phyloP scores from a whole-genome alignment of 2,329 filamentous ascomycete species.

The Pyrenophora seminiperda region DNA sequence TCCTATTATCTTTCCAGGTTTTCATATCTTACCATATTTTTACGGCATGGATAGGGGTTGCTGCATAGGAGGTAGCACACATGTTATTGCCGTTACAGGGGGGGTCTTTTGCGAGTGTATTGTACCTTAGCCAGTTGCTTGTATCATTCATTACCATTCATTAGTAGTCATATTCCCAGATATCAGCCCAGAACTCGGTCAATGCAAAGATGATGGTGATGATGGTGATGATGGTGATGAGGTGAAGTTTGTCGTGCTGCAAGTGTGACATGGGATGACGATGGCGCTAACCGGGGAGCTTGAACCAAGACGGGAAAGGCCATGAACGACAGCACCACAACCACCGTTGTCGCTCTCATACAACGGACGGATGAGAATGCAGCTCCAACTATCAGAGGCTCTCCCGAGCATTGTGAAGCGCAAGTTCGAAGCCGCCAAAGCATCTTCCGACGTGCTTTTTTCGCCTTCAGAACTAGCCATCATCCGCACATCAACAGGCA shows the following conservation, averaged over 20 bases:
- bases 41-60: no score
- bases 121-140: no score
- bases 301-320: neutral
- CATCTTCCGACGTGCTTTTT: slow-evolving; percentile 44
- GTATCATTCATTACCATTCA: no score
- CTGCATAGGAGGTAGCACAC: no score
- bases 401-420: slow-evolving; percentile 46
- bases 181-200: neutral
- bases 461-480: slow-evolving; percentile 48
- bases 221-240: neutral
- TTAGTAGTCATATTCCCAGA: no score
- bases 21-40: no score
- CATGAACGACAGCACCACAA: neutral
- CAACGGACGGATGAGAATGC: slow-evolving; percentile 29
- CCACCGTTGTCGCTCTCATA: neutral
- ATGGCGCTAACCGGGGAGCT: slow-evolving; percentile 5
- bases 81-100: no score
- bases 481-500: slow-evolving; percentile 44
- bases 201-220: neutral
- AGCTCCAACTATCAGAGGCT: slow-evolving; percentile 41
- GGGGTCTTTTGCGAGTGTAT: no score
- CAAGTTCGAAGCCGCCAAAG: slow-evolving; percentile 46
- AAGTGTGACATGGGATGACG: slow-evolving; percentile 9
- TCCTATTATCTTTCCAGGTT: no score
- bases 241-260: neutral